phyloP scores from a whole-genome alignment of 441 rosid genomes.

The Macaranga tanarius region DNA sequence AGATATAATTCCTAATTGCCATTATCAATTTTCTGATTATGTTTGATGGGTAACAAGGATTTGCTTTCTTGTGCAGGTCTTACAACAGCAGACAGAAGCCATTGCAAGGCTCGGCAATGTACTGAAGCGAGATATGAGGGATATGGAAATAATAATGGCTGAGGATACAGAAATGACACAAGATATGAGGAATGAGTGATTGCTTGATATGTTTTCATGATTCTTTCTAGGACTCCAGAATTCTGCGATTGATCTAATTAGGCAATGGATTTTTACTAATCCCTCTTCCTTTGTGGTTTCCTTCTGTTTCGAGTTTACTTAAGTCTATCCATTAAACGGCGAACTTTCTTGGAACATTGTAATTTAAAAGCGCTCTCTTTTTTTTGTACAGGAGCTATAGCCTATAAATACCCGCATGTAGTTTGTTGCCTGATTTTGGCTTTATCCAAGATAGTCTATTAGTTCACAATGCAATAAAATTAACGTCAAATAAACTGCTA shows the following conservation, averaged over 20 bases:
- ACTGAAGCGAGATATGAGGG: slow-evolving; percentile 78
- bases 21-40: neutral
- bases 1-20: neutral
- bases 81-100: slow-evolving; percentile 92
- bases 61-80: slow-evolving; percentile 47
- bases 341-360: too few relatives aligned
- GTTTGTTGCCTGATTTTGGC: too few relatives aligned
- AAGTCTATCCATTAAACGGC: too few relatives aligned
- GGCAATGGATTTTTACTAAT: neutral
- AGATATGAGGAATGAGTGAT: slow-evolving; percentile 14
- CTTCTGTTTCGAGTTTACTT: neutral
- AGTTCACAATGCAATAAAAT: too few relatives aligned
- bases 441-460: too few relatives aligned
- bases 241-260: slow-evolving; percentile 12
- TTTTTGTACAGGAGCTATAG: too few relatives aligned
- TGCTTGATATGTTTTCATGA: neutral
- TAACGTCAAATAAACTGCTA: too few relatives aligned
- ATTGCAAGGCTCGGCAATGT: slow-evolving; percentile 79
- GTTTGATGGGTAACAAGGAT: neutral
- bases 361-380: too few relatives aligned
- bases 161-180: slow-evolving; percentile 64
- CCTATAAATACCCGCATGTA: too few relatives aligned
- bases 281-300: neutral
- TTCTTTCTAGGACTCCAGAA: neutral
- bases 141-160: slow-evolving; percentile 83